Evolutionary conservation across 352 stramenopile species (phyloP).

Genomic region (Hyaloperonospora brassicae): DNA sequence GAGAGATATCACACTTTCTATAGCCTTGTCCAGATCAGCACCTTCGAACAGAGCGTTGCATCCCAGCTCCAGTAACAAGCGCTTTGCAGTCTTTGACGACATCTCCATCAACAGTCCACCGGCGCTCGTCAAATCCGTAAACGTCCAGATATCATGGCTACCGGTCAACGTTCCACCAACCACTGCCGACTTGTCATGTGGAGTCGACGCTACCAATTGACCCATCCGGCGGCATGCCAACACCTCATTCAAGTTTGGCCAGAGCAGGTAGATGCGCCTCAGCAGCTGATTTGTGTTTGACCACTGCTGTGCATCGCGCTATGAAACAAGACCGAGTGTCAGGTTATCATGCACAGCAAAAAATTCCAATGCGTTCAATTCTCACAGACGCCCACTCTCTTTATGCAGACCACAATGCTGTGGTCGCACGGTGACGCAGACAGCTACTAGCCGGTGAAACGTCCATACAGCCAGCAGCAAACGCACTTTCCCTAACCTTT

Average conservation of each 20-base stretch:
- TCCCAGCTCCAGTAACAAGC: slow-evolving; percentile 84
- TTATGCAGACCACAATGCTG: slow-evolving; percentile 70
- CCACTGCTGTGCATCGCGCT: slow-evolving; percentile 89
- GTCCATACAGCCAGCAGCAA: slow-evolving; percentile 92
- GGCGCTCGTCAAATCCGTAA: slow-evolving; percentile 82
- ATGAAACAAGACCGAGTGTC: slow-evolving; percentile 89
- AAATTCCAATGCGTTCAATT: slow-evolving; percentile 99
- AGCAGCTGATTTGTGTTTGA: slow-evolving; percentile 96
- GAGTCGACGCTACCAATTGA: slow-evolving; percentile 86
- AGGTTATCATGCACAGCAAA: slow-evolving; percentile 96
- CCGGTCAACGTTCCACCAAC: slow-evolving; percentile 74
- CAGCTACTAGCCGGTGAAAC: slow-evolving; percentile 88
- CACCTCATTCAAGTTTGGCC: slow-evolving; percentile 80
- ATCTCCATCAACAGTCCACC: slow-evolving; percentile 78
- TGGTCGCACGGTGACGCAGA: slow-evolving; percentile 41
- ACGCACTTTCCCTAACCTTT: slow-evolving; percentile 93
- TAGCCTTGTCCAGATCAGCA: slow-evolving; percentile 68
- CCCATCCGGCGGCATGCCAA: slow-evolving; percentile 79
- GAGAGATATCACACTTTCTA: slow-evolving; percentile 79
- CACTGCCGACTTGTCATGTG: slow-evolving; percentile 52
- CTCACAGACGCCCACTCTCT: slow-evolving; percentile 92
- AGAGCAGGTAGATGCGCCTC: slow-evolving; percentile 91
- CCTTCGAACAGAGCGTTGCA: slow-evolving; percentile 90
- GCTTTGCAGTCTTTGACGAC: slow-evolving; percentile 72
- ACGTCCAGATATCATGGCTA: slow-evolving; percentile 73